phyloP scores from a whole-genome alignment of 23 red algal species.

The Gracilaria gracilis region DNA sequence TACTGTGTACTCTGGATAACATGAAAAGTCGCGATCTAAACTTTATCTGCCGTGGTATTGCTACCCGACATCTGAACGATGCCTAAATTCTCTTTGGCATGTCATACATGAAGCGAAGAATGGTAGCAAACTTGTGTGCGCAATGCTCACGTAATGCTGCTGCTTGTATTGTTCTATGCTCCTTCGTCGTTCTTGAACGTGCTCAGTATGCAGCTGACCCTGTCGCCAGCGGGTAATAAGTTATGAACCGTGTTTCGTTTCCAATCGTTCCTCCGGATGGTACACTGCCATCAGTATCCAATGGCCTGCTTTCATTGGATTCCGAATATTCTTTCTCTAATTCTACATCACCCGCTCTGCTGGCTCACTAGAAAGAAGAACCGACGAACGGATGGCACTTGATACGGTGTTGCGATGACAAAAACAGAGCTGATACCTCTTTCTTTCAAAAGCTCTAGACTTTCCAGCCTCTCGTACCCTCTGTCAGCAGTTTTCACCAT shows the following conservation, averaged over 20 bases:
- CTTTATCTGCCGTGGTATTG: not conserved
- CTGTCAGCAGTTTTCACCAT: not conserved
- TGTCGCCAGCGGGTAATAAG: not conserved
- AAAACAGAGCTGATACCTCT: not conserved
- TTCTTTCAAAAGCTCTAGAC: not conserved
- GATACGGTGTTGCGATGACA: not conserved
- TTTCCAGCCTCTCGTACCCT: not conserved
- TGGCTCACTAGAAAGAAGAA: not conserved
- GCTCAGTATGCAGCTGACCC: not conserved
- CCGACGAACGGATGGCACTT: constrained; percentile 21
- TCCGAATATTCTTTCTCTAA: not conserved
- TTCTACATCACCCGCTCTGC: not conserved
- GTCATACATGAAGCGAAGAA: not conserved
- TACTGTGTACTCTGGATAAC: not conserved
- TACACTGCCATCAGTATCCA: too few species aligned
- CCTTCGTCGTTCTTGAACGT: not conserved
- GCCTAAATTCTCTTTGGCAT: not conserved
- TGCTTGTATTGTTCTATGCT: not conserved
- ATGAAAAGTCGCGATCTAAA: not conserved
- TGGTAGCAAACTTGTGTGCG: not conserved
- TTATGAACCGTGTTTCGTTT: not conserved
- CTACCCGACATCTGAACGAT: constrained; percentile 4
- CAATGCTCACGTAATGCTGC: constrained; percentile 21
- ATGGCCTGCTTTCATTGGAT: too few species aligned
- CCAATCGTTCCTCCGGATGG: not conserved